These are phyloP conservation scores for Kitagawia praeruptora DNA, from an alignment of 129 eudicot species.

Conservation along the genomic window DNA sequence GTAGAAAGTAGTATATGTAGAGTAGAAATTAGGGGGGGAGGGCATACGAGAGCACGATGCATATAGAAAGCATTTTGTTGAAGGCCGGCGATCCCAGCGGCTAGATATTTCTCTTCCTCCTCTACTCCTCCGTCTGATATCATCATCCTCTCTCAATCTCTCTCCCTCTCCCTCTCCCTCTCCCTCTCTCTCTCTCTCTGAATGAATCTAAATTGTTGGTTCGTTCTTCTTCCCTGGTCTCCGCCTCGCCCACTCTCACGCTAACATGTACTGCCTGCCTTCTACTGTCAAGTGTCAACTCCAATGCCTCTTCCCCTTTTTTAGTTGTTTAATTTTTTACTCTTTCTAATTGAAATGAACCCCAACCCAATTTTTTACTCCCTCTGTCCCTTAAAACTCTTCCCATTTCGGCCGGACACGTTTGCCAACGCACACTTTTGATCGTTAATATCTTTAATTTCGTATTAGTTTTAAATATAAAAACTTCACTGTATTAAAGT, in stretches of 20 bases:
- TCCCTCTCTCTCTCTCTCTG: neutral
- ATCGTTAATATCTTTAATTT: too few species aligned
- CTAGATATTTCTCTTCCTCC: slow-evolving; percentile 93
- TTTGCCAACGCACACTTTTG: too few species aligned
- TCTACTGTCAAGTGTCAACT: neutral
- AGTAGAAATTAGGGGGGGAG: neutral
- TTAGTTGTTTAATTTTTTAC: too few species aligned
- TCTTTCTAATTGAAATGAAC: too few species aligned
- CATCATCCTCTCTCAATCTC: slow-evolving; percentile 14
- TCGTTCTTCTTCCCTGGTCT: neutral
- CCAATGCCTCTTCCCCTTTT: neutral
- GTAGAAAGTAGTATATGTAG: too few species aligned
- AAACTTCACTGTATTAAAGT: too few species aligned
- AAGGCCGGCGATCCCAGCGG: slow-evolving; percentile 90
- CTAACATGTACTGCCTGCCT: neutral
- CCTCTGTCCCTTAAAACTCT: too few species aligned
- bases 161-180: neutral
- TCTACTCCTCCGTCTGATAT: slow-evolving; percentile 62
- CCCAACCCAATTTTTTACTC: slow-evolving; percentile 11
- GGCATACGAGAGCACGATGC: slow-evolving; percentile 93
- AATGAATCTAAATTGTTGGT: neutral
- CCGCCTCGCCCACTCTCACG: neutral
- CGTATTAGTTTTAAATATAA: too few species aligned
- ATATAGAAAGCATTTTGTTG: slow-evolving; percentile 96
- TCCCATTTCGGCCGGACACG: too few species aligned